Evolutionary conservation across 31 red algal genomes (phyloP).

Genomic region (Porphyra umbilicalis): DNA sequence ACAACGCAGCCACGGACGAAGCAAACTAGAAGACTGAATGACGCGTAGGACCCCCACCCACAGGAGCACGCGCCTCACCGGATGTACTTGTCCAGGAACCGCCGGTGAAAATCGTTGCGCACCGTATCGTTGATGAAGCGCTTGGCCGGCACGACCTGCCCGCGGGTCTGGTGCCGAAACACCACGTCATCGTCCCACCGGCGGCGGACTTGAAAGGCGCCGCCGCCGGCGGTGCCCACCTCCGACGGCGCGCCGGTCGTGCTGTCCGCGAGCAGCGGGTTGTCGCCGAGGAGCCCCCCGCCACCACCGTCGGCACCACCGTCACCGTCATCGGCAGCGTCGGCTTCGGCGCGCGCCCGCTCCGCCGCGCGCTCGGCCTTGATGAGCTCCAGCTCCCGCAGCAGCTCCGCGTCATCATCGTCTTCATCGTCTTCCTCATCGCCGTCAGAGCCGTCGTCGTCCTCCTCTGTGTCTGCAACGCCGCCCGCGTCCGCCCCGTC

Average conservation of each 20-base stretch:
- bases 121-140: conserved; percentile 90
- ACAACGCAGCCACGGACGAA: too few species aligned
- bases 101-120: conserved; percentile 85
- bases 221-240: conserved; percentile 32
- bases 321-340: conserved; percentile 34
- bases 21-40: too few species aligned
- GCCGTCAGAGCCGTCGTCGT: conserved; percentile 25
- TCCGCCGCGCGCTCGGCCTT: conserved; percentile 67
- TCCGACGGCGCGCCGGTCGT: conserved; percentile 45
- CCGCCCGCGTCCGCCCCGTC: not conserved
- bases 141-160: conserved; percentile 14
- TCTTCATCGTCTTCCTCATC: conserved; percentile 27
- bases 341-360: conserved; percentile 38
- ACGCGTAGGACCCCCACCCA: not conserved
- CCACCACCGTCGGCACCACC: conserved; percentile 18
- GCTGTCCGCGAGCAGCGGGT: conserved; percentile 44
- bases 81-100: conserved; percentile 67
- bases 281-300: conserved; percentile 21
- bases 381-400: conserved; percentile 74
- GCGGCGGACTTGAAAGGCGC: conserved; percentile 43
- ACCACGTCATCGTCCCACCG: conserved; percentile 92
- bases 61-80: not conserved
- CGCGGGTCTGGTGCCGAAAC: conserved; percentile 65
- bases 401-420: conserved; percentile 78
- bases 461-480: not conserved